Base-by-base conservation (phyloP, 2,329 filamentous ascomycete genomes). In the Rhinocladiella mackenziei region DNA sequence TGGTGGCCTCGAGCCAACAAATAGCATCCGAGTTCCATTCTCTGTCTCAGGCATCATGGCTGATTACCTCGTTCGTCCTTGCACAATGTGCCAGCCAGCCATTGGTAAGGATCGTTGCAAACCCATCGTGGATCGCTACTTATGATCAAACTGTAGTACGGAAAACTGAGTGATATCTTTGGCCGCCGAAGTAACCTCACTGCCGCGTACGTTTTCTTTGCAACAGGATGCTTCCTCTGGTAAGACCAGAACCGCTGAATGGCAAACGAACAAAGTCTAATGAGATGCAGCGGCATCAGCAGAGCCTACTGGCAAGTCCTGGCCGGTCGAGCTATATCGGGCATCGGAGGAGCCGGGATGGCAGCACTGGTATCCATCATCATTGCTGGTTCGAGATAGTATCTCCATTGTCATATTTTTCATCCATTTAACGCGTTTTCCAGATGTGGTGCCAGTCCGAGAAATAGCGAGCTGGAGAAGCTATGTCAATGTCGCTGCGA, bases 1-100 rank as follows among this genome's bases (percentile, higher is more conserved):
- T 87, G 0, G 65, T 87, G 22, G 82, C 84, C 0, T 84, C 82
- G 0, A 78, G 83, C 45, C 75, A 76, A 1, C 68, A 68, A 3
- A 68, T 74, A 29, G 62, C 70, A 0, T 72, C 70, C 0, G 67
- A 72, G 14, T 73, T 74, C 46, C 54, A 67, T 39, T 60, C 62
- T 11, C 56, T 72, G 4, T 58, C 62, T 8, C 58, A 63, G 15
- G 68, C 66, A 1, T 64, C 61, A 23, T 74, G 70, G 70, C 60
- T 74, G 0, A 49, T 72, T 5, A 65, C 65, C 1, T 66, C 65
- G 14, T 74, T 69, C 53, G 62, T 65, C 5, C 61, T 73, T 4
- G 69, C 68, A 2, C 60, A 61, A 40, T 68, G 67, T 35, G 63
- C 65, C 2, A 62, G 61, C 2, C 65, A 71, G 35, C 65, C 65